Conservation (phyloP, 495 filamentous ascomycete species). For the Parathielavia hyrcaniae region DNA sequence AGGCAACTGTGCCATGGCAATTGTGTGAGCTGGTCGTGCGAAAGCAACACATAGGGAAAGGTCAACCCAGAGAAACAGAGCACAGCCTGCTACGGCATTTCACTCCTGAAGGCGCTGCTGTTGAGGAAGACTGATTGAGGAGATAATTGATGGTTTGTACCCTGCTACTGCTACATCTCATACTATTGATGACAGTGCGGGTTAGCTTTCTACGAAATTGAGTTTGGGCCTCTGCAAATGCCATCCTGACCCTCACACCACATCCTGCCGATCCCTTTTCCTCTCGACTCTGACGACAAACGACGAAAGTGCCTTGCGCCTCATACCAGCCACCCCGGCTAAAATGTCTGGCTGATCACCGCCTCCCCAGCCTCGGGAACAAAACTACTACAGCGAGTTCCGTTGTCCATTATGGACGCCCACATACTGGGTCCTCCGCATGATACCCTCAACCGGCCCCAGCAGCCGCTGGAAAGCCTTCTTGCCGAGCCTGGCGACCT, state of each 20-base stretch:
- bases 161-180: slow-evolving; percentile 17
- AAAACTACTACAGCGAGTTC: slow-evolving; percentile 46
- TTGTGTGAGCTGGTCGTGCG: neutral
- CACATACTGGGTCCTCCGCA: slow-evolving; percentile 65
- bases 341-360: neutral
- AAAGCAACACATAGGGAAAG: no score
- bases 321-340: neutral
- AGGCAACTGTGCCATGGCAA: neutral
- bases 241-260: slow-evolving; percentile 14
- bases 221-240: slow-evolving; percentile 24
- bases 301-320: neutral
- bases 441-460: slow-evolving; percentile 89
- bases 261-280: neutral
- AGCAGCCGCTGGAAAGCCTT: slow-evolving; percentile 90
- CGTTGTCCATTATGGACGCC: slow-evolving; percentile 47
- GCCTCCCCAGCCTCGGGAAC: slow-evolving; percentile 1
- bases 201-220: slow-evolving; percentile 6
- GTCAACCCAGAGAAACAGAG: no score
- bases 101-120: no score
- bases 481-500: slow-evolving; percentile 90
- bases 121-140: no score
- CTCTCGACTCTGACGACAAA: neutral
- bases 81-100: no score
- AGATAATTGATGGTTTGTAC: slow-evolving; percentile 3
- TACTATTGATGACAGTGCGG: slow-evolving; percentile 15